Conservation (phyloP, 805 yeast species). For the Ogataea saltuana region DNA sequence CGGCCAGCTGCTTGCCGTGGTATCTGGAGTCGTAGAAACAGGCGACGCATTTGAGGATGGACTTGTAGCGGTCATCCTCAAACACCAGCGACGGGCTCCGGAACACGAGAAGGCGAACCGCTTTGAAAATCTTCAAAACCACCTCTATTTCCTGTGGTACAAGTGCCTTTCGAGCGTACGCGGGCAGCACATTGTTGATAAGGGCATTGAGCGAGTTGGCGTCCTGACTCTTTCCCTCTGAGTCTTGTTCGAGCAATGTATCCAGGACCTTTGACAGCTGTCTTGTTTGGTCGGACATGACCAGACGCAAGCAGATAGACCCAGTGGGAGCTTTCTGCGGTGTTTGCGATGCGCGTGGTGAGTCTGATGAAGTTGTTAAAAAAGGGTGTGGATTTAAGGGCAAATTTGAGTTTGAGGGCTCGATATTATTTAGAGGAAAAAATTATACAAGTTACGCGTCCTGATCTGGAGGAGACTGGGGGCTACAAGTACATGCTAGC, state of each 20-base stretch:
- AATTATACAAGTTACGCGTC: conserved; percentile 1
- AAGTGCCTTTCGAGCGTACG: conserved; percentile 20
- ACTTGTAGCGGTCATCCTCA: conserved; percentile 24
- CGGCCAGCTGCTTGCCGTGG: conserved; percentile 24
- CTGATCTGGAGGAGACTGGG: conserved; percentile 4
- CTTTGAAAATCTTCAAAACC: conserved; percentile 32
- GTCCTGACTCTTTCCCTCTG: conserved; percentile 29
- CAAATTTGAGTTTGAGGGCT: background rate
- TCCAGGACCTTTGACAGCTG: conserved; percentile 32
- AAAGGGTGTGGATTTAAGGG: too few relatives aligned
- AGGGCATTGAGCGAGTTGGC: conserved; percentile 34
- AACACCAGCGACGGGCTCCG: conserved; percentile 29
- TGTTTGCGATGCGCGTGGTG: background rate
- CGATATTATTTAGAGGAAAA: background rate
- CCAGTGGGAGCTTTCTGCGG: too few relatives aligned
- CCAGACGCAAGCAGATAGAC: too few relatives aligned
- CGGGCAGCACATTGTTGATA: conserved; percentile 31
- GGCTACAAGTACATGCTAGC: too few relatives aligned
- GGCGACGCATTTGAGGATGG: conserved; percentile 23
- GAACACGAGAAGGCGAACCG: conserved; percentile 25
- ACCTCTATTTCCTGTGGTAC: conserved; percentile 21
- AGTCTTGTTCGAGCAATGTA: conserved; percentile 28
- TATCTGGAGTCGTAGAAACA: conserved; percentile 30
- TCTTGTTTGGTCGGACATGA: conserved; percentile 27
- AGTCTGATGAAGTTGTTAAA: background rate